Base-by-base conservation (phyloP, 2,329 filamentous ascomycete genomes). In the Stagonosporopsis tanaceti region DNA sequence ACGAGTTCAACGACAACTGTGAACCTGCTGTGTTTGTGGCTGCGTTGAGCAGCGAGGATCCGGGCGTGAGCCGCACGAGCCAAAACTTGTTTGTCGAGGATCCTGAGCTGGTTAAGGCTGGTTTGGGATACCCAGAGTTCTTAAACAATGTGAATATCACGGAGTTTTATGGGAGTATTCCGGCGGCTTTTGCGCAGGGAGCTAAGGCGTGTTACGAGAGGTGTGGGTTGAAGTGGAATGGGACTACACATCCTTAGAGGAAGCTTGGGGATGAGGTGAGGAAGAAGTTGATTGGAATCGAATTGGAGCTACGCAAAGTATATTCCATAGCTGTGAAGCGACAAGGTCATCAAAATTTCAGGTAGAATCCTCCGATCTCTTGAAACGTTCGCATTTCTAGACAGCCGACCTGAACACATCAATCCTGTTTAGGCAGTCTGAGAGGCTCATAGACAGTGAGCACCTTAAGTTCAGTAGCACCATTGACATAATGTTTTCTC, bases 21-120 rank as follows among this genome's bases (percentile, higher is more conserved):
- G 50, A 53, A 25, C 50, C 50, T 40, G 50, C 41, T 11, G 34
- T 53, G 6, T 53, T 46, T 25, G 34, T 53, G 28, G 50, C 50
- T 6, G 41, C 24, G 3, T 22, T 53, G 50, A 46, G 34, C 7
- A 46, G 34, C 15, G 50, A 46, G 17, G 41, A 53, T 20, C 41
- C 50, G 14, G 50, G 50, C 11, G 50, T 53, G 4, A 46, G 41
- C 20, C 50, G 50, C 17, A 53, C 34, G 17, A 53, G 50, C 17
- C 50, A 46, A 12, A 52, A 39, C 20, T 17, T 53, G 34, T 53
- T 46, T 34, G 41, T 53, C 0, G 41, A 53, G 34, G 50, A 53
- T 17, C 34, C 41, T 1, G 50, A 46, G 35, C 17, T 53, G 25
- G 14, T 46, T 6, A 53, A 46, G 27, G 41, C 50, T 28, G 41